phyloP scores from a whole-genome alignment of 1,284 basidiomycete genomes.

The Leccinum pachyderme region DNA sequence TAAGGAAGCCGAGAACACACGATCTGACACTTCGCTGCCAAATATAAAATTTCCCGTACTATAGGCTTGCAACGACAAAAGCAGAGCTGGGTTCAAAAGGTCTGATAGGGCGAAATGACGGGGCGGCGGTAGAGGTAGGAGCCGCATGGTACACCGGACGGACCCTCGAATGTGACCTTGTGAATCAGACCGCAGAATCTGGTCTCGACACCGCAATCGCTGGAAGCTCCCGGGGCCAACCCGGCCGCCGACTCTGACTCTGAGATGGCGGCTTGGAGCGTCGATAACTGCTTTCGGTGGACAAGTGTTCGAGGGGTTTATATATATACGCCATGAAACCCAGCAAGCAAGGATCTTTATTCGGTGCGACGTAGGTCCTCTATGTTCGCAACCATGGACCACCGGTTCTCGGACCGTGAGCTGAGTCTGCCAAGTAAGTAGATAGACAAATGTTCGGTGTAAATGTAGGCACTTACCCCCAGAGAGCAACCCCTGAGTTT shows the following conservation, averaged over 20 bases:
- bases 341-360: not conserved
- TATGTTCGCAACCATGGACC: not conserved
- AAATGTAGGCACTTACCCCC: too few species aligned
- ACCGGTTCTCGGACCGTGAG: not conserved
- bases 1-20: not conserved
- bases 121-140: not conserved
- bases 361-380: not conserved
- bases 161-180: conserved; percentile 1
- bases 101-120: not conserved
- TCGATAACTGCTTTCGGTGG: not conserved
- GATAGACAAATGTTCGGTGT: not conserved
- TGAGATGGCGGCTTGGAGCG: not conserved
- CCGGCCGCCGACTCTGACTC: not conserved
- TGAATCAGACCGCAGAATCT: conserved; percentile 9
- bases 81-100: not conserved
- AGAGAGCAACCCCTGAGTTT: too few species aligned
- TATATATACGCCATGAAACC: not conserved
- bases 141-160: not conserved
- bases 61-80: not conserved
- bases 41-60: conserved; percentile 1
- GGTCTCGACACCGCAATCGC: conserved; percentile 3
- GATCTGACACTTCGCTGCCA: not conserved
- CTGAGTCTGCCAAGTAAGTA: not conserved
- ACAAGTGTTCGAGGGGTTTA: not conserved
- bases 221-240: conserved; percentile 4